Evolutionary conservation across 345 rosid genomes (phyloP).

Genomic region (Dipteronia sinensis): DNA sequence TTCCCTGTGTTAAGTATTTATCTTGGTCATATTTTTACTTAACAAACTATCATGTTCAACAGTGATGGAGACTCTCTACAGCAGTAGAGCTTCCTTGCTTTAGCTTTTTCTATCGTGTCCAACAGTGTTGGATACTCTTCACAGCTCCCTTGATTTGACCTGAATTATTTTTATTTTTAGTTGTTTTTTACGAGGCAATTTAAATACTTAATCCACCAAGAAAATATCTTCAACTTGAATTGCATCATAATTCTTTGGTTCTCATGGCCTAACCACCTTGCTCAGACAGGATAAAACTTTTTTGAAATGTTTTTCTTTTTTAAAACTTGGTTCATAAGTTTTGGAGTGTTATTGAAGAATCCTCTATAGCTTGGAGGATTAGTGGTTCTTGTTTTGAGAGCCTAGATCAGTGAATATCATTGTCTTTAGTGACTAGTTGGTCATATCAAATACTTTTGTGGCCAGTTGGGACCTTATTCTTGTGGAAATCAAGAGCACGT

Average conservation of each 20-base stretch:
- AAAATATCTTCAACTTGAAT: neutral
- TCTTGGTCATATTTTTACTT: neutral
- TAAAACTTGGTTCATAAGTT: neutral
- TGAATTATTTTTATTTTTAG: neutral
- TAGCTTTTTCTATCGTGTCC: neutral
- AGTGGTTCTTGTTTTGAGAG: neutral
- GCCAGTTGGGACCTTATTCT: neutral
- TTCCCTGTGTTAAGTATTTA: neutral
- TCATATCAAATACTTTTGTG: neutral
- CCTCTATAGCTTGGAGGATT: neutral
- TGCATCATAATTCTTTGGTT: neutral
- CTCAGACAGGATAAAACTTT: neutral
- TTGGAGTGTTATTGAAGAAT: neutral
- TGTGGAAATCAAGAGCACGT: neutral
- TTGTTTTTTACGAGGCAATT: neutral
- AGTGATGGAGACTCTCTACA: neutral
- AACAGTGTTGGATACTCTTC: conserved; percentile 3
- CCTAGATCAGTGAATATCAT: neutral
- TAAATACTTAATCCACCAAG: neutral
- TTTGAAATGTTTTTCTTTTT: neutral
- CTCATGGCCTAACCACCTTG: neutral
- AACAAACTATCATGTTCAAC: neutral
- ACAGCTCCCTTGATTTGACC: neutral
- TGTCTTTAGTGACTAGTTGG: neutral
- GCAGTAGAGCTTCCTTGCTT: neutral